Evolutionary conservation across 192 early-diverging fungal genomes (phyloP), one percentile per base, ranked within the genome.

Genomic region (Coemansia sp.): DNA sequence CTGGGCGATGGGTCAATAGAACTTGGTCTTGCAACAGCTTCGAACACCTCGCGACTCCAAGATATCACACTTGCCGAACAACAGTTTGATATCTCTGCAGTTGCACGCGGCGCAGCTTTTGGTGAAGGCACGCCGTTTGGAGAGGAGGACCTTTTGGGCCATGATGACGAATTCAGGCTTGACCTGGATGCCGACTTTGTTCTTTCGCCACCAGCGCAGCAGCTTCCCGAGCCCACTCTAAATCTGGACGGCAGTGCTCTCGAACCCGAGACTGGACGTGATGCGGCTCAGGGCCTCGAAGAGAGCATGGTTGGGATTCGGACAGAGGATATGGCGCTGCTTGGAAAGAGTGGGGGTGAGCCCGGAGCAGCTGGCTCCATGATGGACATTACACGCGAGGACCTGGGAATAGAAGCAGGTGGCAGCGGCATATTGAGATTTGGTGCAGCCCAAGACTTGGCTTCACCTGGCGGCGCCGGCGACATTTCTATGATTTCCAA

Each of bases 41-140:
- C 67, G 26, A 84, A 86, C 52, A 77, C 84, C 0, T 88, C 89
- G 27, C 81, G 89, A 19, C 69, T 76, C 32, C 88, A 89, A 38
- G 92, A 92, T 56, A 92, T 90, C 64, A 92, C 89, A 1, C 81
- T 91, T 26, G 78, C 78, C 7, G 77, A 85, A 58, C 81, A 82
- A 47, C 74, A 80, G 19, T 82, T 81, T 64, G 83, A 67, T 4
- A 74, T 84, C 12, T 81, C 82, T 24, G 76, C 74, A 27, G 74
- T 81, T 49, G 78, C 78, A 4, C 78, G 78, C 5, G 78, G 74
- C 3, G 57, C 51, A 14, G 66, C 44, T 6, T 27, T 22, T 16
- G 68, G 27, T 1, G 68, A 60, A n/a, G 77, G 67, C 2, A n/a
- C 63, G 18, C 69, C 55, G n/a, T 67, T 72, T 18, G 83, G 76